phyloP scores from a whole-genome alignment of 2,329 filamentous ascomycete genomes.

The Pseudocercospora ulei region DNA sequence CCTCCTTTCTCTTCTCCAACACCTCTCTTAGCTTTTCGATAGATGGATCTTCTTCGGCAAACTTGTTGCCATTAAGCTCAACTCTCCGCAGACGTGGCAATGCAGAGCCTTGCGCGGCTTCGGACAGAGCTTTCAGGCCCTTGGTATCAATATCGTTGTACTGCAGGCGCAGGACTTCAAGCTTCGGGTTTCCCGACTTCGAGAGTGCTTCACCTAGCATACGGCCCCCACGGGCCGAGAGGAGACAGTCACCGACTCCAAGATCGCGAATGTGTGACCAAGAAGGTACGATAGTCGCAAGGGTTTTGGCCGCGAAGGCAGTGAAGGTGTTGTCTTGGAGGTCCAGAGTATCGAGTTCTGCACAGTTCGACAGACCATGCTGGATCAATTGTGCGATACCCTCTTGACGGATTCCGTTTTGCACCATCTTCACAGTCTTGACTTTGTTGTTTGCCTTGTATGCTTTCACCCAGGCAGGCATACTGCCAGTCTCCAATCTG shows the following conservation, averaged over 20 bases:
- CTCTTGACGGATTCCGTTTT: conserved; percentile 93
- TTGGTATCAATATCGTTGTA: conserved; percentile 86
- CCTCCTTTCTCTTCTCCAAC: conserved; percentile 45
- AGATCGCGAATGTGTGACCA: conserved; percentile 75
- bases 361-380: conserved; percentile 64
- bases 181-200: conserved; percentile 64
- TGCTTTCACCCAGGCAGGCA: conserved; percentile 86
- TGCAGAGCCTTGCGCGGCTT: conserved; percentile 49
- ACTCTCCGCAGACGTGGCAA: conserved; percentile 73
- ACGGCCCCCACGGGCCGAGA: conserved; percentile 66
- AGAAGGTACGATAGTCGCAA: conserved; percentile 61
- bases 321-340: conserved; percentile 98
- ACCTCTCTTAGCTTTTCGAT: conserved; percentile 56
- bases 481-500: conserved; percentile 87
- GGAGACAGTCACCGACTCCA: conserved; percentile 77
- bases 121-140: conserved; percentile 60
- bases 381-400: conserved; percentile 74
- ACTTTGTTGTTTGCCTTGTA: conserved; percentile 73
- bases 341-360: conserved; percentile 65
- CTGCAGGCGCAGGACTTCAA: conserved; percentile 74
- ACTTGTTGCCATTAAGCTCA: conserved; percentile 94
- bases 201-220: conserved; percentile 63
- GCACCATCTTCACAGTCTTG: conserved; percentile 87
- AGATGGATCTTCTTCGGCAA: conserved; percentile 70
- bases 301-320: conserved; percentile 62